phyloP scores from a whole-genome alignment of 1,284 basidiomycete genomes.

The Ceratobasidium theobromae region DNA sequence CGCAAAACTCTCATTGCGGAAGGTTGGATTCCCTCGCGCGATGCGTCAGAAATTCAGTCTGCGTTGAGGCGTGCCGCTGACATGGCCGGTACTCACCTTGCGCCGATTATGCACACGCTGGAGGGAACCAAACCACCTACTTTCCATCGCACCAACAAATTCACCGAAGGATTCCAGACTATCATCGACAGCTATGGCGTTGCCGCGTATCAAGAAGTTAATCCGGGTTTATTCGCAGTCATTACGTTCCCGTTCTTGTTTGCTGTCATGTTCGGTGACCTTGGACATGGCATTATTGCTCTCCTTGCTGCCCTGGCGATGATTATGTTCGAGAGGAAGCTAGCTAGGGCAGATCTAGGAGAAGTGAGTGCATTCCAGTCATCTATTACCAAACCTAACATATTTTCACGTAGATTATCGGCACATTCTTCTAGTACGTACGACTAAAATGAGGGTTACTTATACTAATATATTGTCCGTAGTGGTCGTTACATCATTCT shows the following conservation, averaged over 20 bases:
- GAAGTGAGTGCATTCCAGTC: conserved; percentile 55
- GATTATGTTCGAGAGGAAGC: conserved; percentile 82
- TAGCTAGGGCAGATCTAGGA: conserved; percentile 74
- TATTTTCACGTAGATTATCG: conserved; percentile 64
- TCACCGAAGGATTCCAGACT: conserved; percentile 96
- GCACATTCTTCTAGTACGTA: conserved; percentile 90
- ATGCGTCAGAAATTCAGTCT: conserved; percentile 83
- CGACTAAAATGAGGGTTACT: conserved; percentile 10
- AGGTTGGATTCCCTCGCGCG: conserved; percentile 95
- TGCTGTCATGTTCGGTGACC: conserved; percentile 99
- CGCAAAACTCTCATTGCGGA: conserved; percentile 96
- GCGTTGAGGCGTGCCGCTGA: conserved; percentile 94
- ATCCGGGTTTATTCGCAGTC: conserved; percentile 93
- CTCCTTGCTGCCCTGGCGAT: conserved; percentile 76
- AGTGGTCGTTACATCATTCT: conserved; percentile 98
- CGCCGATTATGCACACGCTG: conserved; percentile 87
- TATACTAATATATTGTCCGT: conserved; percentile 30
- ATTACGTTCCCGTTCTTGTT: conserved; percentile 98
- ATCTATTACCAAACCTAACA: background rate
- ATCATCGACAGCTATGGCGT: conserved; percentile 99
- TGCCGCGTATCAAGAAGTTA: conserved; percentile 95
- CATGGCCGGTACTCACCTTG: conserved; percentile 88
- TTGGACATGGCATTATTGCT: conserved; percentile 92
- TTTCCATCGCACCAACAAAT: conserved; percentile 93
- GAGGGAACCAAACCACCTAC: conserved; percentile 95